A percentile compares a stretch with the other conserved stretches of the same genome.
Evolutionary conservation across 352 stramenopile genomes (phyloP).

Genomic region (Phytopythium vexans): DNA sequence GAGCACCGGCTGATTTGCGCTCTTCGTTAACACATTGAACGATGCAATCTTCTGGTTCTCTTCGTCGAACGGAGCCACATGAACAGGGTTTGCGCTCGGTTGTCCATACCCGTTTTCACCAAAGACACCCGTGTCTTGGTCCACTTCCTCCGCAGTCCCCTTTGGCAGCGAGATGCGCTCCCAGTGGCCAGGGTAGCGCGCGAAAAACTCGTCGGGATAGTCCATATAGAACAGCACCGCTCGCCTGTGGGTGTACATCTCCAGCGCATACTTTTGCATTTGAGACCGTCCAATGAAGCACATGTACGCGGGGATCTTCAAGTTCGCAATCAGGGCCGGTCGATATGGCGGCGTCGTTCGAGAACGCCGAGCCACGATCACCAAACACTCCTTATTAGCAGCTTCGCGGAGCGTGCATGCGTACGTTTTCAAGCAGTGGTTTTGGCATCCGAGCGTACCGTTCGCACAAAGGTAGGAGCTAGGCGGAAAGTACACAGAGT

Average conservation of each 20-base stretch:
- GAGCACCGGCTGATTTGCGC: not conserved
- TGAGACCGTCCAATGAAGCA: constrained; percentile 28
- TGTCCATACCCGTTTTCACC: constrained; percentile 27
- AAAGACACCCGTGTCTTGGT: constrained; percentile 11
- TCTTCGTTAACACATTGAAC: constrained; percentile 8
- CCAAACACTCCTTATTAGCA: constrained; percentile 25
- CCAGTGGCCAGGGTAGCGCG: constrained; percentile 11
- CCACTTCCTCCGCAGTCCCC: constrained; percentile 5
- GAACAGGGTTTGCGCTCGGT: constrained; percentile 15
- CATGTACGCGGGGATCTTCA: constrained; percentile 37
- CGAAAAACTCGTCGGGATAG: constrained; percentile 29
- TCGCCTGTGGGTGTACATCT: constrained; percentile 8
- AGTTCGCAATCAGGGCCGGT: constrained; percentile 32
- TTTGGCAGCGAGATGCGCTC: constrained; percentile 22
- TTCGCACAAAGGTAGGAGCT: constrained; percentile 17
- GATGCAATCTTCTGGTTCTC: constrained; percentile 30
- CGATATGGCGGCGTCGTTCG: constrained; percentile 19
- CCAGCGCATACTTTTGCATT: constrained; percentile 10
- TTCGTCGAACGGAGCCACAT: constrained; percentile 25
- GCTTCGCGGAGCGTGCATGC: constrained; percentile 29
- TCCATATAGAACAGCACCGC: constrained; percentile 46
- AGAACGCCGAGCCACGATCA: constrained; percentile 22
- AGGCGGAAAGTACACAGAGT: constrained; percentile 18
- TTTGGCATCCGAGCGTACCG: constrained; percentile 23
- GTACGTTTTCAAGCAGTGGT: constrained; percentile 31